phyloP scores from a whole-genome alignment of 768 basidiomycete genomes.

The Xerocomellus amylosporus region DNA sequence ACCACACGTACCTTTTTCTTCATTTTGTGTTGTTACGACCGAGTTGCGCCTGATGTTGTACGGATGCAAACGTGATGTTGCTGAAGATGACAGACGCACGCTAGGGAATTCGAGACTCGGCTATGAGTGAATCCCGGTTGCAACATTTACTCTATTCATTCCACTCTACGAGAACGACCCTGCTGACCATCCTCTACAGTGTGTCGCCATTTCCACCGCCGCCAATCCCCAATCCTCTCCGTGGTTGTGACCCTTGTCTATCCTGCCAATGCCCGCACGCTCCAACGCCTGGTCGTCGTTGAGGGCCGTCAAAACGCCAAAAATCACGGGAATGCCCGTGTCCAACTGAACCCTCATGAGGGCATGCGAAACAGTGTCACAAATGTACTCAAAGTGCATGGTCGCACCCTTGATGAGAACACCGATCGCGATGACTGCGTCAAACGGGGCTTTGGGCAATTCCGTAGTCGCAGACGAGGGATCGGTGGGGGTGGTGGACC shows the following conservation, averaged over 20 bases:
- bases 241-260: slow-evolving; percentile 87
- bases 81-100: too few relatives aligned
- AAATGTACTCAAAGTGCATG: slow-evolving; percentile 99
- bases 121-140: too few relatives aligned
- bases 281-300: slow-evolving; percentile 93
- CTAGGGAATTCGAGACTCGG: too few relatives aligned
- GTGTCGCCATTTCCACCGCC: slow-evolving; percentile 88
- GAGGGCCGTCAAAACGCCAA: slow-evolving; percentile 92
- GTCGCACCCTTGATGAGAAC: slow-evolving; percentile 97
- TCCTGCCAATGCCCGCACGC: slow-evolving; percentile 80
- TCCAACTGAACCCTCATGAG: slow-evolving; percentile 95
- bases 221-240: slow-evolving; percentile 98
- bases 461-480: slow-evolving; percentile 30
- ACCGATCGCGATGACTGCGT: slow-evolving; percentile 96
- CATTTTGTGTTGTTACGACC: slow-evolving; percentile 16
- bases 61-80: neutral
- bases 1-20: slow-evolving; percentile 31
- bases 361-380: slow-evolving; percentile 87
- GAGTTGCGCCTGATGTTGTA: neutral
- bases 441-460: slow-evolving; percentile 67
- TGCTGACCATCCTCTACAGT: slow-evolving; percentile 61
- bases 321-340: slow-evolving; percentile 90
- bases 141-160: neutral
- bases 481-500: slow-evolving; percentile 33
- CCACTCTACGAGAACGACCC: slow-evolving; percentile 51